Percentiles rank a stretch among this genome's conserved stretches.
phyloP scores from a whole-genome alignment of 306 rosid species.

The Quercus suber region DNA sequence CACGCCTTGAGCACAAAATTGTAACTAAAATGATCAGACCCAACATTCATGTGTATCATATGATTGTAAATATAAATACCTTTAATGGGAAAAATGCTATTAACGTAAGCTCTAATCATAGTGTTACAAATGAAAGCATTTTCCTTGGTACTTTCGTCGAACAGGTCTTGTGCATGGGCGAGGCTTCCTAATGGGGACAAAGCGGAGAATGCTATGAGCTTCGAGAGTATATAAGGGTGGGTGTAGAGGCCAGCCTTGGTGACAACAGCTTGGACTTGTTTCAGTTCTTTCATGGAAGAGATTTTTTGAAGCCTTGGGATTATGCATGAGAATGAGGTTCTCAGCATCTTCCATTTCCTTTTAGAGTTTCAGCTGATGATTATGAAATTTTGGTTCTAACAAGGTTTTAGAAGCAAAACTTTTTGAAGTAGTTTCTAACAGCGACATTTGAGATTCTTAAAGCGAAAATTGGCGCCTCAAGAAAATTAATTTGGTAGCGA shows the following conservation, averaged over 20 bases:
- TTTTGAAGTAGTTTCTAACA: too few species aligned
- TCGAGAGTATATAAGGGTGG: slow-evolving; percentile 20
- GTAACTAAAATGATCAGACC: slow-evolving; percentile 46
- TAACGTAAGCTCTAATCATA: slow-evolving; percentile 69
- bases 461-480: too few species aligned
- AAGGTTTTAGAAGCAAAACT: too few species aligned
- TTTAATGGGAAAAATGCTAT: slow-evolving; percentile 42
- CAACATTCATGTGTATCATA: slow-evolving; percentile 27
- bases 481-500: too few species aligned
- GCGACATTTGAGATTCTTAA: too few species aligned
- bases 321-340: slow-evolving; percentile 8
- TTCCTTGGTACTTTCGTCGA: slow-evolving; percentile 45
- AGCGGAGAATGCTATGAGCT: slow-evolving; percentile 43
- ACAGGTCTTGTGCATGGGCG: slow-evolving; percentile 51
- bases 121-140: slow-evolving; percentile 47
- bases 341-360: slow-evolving; percentile 22
- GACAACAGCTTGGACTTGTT: slow-evolving; percentile 42
- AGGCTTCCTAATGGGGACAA: slow-evolving; percentile 58
- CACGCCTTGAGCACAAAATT: slow-evolving; percentile 65
- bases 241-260: slow-evolving; percentile 43
- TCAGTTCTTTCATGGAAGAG: slow-evolving; percentile 45
- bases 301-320: slow-evolving; percentile 29
- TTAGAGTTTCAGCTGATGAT: background rate
- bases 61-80: slow-evolving; percentile 45
- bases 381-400: background rate